phyloP scores from a whole-genome alignment of 139 green algal species.

The Pleodorina starrii region DNA sequence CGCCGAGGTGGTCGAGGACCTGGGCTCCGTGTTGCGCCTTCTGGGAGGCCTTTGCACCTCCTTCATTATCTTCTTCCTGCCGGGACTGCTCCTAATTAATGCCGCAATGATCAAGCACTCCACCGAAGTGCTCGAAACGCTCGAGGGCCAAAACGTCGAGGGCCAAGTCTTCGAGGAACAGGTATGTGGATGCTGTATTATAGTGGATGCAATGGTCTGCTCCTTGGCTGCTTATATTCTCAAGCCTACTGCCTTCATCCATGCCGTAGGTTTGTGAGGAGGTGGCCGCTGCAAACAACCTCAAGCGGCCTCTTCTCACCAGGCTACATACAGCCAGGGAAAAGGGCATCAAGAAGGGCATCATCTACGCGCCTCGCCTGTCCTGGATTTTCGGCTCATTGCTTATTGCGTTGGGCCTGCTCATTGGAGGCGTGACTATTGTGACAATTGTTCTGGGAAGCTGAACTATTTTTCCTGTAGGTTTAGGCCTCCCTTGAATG shows the following conservation, averaged over 20 bases:
- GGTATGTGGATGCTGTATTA: no score
- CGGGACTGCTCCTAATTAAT: slow-evolving; percentile 63
- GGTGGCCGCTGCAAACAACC: no score
- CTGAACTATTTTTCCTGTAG: no score
- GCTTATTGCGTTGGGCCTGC: not conserved
- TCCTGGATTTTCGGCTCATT: slow-evolving; percentile 7
- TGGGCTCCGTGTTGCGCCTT: slow-evolving; percentile 77
- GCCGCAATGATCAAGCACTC: slow-evolving; percentile 36
- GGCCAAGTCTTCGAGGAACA: no score
- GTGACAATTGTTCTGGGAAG: slow-evolving; percentile 3
- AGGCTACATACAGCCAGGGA: not conserved
- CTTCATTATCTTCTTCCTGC: slow-evolving; percentile 81
- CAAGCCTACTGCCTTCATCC: no score
- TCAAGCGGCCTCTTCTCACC: slow-evolving; percentile 14
- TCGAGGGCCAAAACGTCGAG: not conserved
- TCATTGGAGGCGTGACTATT: slow-evolving; percentile 13
- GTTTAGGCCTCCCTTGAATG: no score
- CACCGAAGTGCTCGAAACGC: not conserved
- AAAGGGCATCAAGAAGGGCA: slow-evolving; percentile 43
- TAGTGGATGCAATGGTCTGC: no score
- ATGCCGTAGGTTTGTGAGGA: no score
- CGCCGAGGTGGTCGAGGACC: slow-evolving; percentile 68
- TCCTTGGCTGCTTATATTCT: no score
- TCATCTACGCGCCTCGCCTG: slow-evolving; percentile 45
- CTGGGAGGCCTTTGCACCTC: slow-evolving; percentile 72